Conservation (phyloP, 2,329 filamentous ascomycete genomes). For the Fusarium chlamydosporum region DNA sequence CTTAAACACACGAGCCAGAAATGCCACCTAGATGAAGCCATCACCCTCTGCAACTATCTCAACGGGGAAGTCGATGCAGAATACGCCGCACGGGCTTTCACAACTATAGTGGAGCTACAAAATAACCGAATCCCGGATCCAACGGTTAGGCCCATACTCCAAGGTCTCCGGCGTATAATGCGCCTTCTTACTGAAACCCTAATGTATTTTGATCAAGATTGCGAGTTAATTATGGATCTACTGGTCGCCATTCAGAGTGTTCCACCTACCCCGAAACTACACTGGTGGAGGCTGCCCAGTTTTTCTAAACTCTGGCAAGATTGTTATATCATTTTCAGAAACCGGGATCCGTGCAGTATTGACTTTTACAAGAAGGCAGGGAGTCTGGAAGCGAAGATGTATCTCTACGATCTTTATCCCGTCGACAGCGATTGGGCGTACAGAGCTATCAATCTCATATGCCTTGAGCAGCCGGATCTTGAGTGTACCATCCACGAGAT, state of each 20-base stretch:
- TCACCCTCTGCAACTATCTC: conserved; percentile 21
- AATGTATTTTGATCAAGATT: background rate
- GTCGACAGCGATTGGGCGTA: conserved; percentile 8
- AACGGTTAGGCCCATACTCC: too few relatives aligned
- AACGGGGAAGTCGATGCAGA: background rate
- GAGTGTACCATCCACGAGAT: background rate
- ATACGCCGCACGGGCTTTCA: conserved; percentile 10
- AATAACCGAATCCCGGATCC: too few relatives aligned
- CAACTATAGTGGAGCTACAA: background rate
- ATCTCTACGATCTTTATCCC: background rate
- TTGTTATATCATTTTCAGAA: background rate
- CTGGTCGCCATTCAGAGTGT: conserved; percentile 7
- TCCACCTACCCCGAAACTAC: background rate
- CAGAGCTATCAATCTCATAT: conserved; percentile 11
- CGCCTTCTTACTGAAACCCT: background rate
- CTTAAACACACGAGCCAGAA: rapidly evolving
- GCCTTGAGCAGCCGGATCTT: rapidly evolving
- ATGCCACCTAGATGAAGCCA: conserved; percentile 14
- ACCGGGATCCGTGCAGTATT: rapidly evolving
- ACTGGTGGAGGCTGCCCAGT: background rate
- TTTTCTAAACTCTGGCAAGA: rapidly evolving
- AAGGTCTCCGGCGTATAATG: background rate
- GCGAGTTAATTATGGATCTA: conserved; percentile 3
- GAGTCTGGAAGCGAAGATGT: conserved; percentile 12
- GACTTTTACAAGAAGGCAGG: background rate